phyloP scores from a whole-genome alignment of 768 basidiomycete species.

The Austroboletus festivus region DNA sequence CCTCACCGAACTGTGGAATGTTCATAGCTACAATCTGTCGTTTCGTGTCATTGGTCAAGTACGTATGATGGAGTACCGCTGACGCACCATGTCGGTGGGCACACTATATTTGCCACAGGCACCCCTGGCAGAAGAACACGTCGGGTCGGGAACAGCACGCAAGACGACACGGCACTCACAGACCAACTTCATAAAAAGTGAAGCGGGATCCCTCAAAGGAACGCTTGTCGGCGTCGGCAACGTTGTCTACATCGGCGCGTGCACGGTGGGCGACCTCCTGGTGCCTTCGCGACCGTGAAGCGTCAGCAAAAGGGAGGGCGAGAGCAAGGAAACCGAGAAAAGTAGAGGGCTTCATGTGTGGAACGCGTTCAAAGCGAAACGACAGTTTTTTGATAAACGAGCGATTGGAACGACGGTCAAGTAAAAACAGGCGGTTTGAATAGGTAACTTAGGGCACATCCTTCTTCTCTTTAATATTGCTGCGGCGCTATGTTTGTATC shows the following conservation, averaged over 20 bases:
- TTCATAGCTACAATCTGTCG: slow-evolving; percentile 29
- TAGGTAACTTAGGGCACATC: no score
- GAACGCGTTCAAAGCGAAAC: background rate
- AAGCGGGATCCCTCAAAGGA: slow-evolving; percentile 40
- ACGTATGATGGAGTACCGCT: background rate
- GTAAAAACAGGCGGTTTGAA: no score
- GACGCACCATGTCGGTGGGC: slow-evolving; percentile 27
- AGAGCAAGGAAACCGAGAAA: slow-evolving; percentile 35
- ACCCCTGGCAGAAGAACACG: slow-evolving; percentile 36
- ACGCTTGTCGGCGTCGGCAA: slow-evolving; percentile 34
- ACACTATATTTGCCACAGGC: slow-evolving; percentile 48
- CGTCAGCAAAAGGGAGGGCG: slow-evolving; percentile 33
- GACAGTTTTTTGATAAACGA: slow-evolving; percentile 16
- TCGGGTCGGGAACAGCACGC: background rate
- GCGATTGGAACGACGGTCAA: slow-evolving; percentile 17
- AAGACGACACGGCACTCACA: slow-evolving; percentile 32
- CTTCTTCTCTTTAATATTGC: background rate
- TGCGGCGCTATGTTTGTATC: slow-evolving; percentile 11
- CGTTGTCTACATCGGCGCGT: slow-evolving; percentile 24
- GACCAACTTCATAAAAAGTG: slow-evolving; percentile 53
- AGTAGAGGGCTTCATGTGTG: slow-evolving; percentile 27
- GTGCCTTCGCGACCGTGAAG: slow-evolving; percentile 32
- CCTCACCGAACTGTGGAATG: slow-evolving; percentile 46
- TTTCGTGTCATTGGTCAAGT: background rate
- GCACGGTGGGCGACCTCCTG: slow-evolving; percentile 47